Conservation (phyloP, 331 rosid genomes). For the Malus hybrid region DNA sequence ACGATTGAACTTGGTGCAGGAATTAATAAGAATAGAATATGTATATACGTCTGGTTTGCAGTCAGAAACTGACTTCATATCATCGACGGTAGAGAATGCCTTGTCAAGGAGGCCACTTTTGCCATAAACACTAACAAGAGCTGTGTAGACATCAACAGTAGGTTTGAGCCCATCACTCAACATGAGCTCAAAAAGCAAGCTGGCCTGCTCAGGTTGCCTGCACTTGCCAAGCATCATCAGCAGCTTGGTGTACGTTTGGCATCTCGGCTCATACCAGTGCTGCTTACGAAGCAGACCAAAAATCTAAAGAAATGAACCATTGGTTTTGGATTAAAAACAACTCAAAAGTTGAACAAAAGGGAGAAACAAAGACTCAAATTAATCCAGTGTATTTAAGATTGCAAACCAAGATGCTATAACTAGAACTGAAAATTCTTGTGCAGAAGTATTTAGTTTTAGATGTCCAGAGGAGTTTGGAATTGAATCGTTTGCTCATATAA, state of each 20-base stretch:
- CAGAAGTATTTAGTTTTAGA: background rate
- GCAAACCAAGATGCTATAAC: background rate
- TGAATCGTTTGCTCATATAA: background rate
- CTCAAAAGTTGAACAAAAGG: background rate
- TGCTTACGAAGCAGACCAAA: conserved; percentile 78
- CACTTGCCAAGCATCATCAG: conserved; percentile 85
- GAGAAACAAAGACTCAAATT: background rate
- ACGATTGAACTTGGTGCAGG: conserved; percentile 49
- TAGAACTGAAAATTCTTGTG: background rate
- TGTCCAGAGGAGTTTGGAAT: background rate
- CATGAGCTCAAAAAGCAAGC: conserved; percentile 60
- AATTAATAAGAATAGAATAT: conserved; percentile 57
- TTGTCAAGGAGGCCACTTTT: conserved; percentile 57
- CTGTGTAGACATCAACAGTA: conserved; percentile 72
- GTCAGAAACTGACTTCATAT: conserved; percentile 65
- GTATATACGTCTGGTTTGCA: conserved; percentile 72
- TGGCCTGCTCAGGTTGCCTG: conserved; percentile 68
- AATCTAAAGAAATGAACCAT: conserved; percentile 33
- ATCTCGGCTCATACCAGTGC: conserved; percentile 76
- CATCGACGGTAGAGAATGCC: conserved; percentile 63
- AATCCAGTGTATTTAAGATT: background rate
- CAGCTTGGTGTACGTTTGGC: conserved; percentile 70
- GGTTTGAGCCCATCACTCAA: conserved; percentile 79
- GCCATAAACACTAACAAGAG: conserved; percentile 73
- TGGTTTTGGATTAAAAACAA: conserved; percentile 12